phyloP scores from a whole-genome alignment of 2,329 filamentous ascomycete genomes.

The Claviceps spartinae region DNA sequence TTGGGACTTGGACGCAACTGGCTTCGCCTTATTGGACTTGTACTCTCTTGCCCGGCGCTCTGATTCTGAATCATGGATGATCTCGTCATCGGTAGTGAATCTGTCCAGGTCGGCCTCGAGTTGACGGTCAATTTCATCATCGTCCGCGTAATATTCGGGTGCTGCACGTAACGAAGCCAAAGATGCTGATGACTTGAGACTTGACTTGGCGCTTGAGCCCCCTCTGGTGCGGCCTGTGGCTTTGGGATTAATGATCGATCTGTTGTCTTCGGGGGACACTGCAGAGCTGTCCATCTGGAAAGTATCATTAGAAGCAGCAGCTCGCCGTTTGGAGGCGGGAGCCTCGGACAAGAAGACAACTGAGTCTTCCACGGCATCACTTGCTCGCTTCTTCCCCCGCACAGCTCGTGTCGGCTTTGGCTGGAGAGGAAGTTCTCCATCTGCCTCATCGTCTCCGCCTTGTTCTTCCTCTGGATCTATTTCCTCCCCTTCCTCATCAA shows the following conservation, averaged over 20 bases:
- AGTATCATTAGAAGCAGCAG: conserved; percentile 36
- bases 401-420: conserved; percentile 22
- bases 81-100: conserved; percentile 38
- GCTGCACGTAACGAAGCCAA: conserved; percentile 29
- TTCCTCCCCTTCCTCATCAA: conserved; percentile 14
- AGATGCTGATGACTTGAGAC: conserved; percentile 31
- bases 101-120: conserved; percentile 51
- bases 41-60: conserved; percentile 22
- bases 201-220: conserved; percentile 26
- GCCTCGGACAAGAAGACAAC: conserved; percentile 28
- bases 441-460: conserved; percentile 17
- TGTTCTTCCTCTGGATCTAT: conserved; percentile 7
- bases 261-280: conserved; percentile 25
- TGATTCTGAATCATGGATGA: conserved; percentile 31
- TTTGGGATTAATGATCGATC: conserved; percentile 25
- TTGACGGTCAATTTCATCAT: conserved; percentile 53
- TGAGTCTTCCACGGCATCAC: conserved; percentile 42
- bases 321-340: conserved; percentile 46
- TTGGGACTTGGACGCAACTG: conserved; percentile 17
- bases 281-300: conserved; percentile 26
- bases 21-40: conserved; percentile 16
- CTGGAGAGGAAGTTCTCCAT: conserved; percentile 13
- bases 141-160: conserved; percentile 35
- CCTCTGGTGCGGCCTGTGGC: conserved; percentile 18
- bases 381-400: conserved; percentile 49